phyloP scores from a whole-genome alignment of 805 yeast species.

The Metschnikowia lachancei region DNA sequence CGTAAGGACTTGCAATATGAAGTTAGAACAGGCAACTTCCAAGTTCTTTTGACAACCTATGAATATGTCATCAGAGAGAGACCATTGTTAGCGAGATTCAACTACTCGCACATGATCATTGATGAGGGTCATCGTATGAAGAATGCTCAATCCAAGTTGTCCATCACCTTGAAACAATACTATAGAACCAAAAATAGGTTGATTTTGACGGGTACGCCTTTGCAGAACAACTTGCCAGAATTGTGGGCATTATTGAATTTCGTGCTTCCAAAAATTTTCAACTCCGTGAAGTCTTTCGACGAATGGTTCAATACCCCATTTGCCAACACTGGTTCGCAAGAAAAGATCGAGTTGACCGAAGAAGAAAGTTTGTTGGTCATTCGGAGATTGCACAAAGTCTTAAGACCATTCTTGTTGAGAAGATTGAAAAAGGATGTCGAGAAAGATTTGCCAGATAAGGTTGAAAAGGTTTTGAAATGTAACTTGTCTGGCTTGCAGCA shows the following conservation, averaged over 20 bases:
- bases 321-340: conserved; percentile 81
- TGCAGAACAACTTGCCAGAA: conserved; percentile 81
- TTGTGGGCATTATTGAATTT: conserved; percentile 82
- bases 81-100: conserved; percentile 62
- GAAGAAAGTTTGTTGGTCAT: conserved; percentile 81
- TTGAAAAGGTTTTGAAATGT: conserved; percentile 79
- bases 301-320: conserved; percentile 91
- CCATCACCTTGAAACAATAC: conserved; percentile 65
- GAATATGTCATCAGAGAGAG: conserved; percentile 80
- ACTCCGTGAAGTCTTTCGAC: conserved; percentile 80
- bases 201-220: conserved; percentile 84
- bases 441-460: conserved; percentile 80
- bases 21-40: conserved; percentile 66
- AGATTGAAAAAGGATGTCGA: conserved; percentile 86
- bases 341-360: conserved; percentile 75
- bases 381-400: conserved; percentile 80
- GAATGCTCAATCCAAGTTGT: conserved; percentile 70
- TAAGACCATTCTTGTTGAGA: conserved; percentile 79
- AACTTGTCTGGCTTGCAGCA: conserved; percentile 71
- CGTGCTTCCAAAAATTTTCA: conserved; percentile 79
- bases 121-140: conserved; percentile 93
- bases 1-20: conserved; percentile 65
- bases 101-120: conserved; percentile 84
- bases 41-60: conserved; percentile 74
- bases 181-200: conserved; percentile 75